Evolutionary conservation across 768 basidiomycete species (phyloP).

Genomic region (Calocybe cyanea): DNA sequence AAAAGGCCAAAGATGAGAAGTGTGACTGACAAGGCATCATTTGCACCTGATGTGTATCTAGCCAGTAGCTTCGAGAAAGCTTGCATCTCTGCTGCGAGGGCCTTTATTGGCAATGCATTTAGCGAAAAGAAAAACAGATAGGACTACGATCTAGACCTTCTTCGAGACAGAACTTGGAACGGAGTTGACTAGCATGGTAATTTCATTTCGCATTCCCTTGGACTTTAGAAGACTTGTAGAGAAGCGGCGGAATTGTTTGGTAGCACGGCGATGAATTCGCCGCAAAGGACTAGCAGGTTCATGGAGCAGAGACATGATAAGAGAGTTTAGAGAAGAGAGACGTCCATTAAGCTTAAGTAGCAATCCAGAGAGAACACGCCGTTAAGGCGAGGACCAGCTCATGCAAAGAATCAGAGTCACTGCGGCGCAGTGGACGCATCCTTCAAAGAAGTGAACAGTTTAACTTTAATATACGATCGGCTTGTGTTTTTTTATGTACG

Average conservation of each 20-base stretch:
- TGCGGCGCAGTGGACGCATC: too few species aligned
- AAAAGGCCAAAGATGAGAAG: slow-evolving; percentile 19
- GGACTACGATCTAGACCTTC: slow-evolving; percentile 40
- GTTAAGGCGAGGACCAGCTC: slow-evolving; percentile 3
- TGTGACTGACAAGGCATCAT: slow-evolving; percentile 58
- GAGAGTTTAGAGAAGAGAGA: slow-evolving; percentile 1
- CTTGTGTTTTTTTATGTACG: too few species aligned
- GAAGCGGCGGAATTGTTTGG: slow-evolving; percentile 38
- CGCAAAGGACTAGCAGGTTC: slow-evolving; percentile 32
- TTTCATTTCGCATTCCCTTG: slow-evolving; percentile 64
- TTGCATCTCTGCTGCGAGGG: slow-evolving; percentile 79
- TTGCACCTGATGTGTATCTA: slow-evolving; percentile 70
- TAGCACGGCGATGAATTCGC: slow-evolving; percentile 22
- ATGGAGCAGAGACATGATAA: slow-evolving; percentile 34
- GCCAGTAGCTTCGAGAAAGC: slow-evolving; percentile 81
- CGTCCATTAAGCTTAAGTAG: not conserved
- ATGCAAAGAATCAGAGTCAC: not conserved
- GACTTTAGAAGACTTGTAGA: slow-evolving; percentile 44
- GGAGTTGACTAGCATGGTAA: slow-evolving; percentile 62
- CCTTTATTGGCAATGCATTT: slow-evolving; percentile 27
- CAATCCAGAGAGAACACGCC: slow-evolving; percentile 3
- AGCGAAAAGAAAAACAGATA: not conserved
- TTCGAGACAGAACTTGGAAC: slow-evolving; percentile 50
- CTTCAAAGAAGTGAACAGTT: too few species aligned
- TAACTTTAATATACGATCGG: too few species aligned